These are phyloP conservation scores for Pseudopithomyces chartarum DNA, from an alignment of 2,329 filamentous ascomycete species.

Conservation along the genomic window DNA sequence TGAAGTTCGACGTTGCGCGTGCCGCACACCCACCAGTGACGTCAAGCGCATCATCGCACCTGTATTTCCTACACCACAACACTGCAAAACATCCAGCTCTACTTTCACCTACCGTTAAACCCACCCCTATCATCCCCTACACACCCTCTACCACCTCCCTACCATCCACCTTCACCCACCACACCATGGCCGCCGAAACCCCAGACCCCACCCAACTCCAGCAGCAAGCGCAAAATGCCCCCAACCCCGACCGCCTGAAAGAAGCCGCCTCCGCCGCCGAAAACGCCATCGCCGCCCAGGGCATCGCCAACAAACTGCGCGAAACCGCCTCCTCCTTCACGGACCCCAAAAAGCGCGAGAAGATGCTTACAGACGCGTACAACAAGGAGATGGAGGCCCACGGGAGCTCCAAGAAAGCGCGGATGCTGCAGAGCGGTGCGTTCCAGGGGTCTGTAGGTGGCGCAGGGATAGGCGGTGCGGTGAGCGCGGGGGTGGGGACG, in stretches of 20 bases:
- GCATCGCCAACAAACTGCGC: constrained; percentile 34
- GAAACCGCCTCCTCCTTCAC: constrained; percentile 30
- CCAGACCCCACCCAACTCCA: neutral
- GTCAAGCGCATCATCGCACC: constrained; percentile 8
- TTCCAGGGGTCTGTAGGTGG: constrained; percentile 50
- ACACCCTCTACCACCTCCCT: neutral
- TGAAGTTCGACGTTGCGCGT: neutral
- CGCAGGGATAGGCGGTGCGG: constrained; percentile 49
- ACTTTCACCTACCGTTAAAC: neutral
- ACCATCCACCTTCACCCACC: neutral
- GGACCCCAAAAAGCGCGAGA: constrained; percentile 40
- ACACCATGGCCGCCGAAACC: constrained; percentile 7
- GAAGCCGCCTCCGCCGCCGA: constrained; percentile 36
- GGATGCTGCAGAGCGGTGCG: constrained; percentile 40
- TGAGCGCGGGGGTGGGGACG: constrained; percentile 48
- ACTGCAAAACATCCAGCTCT: neutral
- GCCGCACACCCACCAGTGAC: constrained; percentile 7
- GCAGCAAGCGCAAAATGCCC: constrained; percentile 21
- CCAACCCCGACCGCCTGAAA: constrained; percentile 34
- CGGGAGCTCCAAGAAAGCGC: constrained; percentile 40
- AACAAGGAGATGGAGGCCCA: constrained; percentile 41
- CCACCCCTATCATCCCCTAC: neutral
- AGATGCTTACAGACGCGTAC: constrained; percentile 41
- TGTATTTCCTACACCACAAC: neutral
- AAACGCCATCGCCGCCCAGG: constrained; percentile 32